Evolutionary conservation across 106 monocot genomes (phyloP).

Genomic region (Gastrodia elata): DNA sequence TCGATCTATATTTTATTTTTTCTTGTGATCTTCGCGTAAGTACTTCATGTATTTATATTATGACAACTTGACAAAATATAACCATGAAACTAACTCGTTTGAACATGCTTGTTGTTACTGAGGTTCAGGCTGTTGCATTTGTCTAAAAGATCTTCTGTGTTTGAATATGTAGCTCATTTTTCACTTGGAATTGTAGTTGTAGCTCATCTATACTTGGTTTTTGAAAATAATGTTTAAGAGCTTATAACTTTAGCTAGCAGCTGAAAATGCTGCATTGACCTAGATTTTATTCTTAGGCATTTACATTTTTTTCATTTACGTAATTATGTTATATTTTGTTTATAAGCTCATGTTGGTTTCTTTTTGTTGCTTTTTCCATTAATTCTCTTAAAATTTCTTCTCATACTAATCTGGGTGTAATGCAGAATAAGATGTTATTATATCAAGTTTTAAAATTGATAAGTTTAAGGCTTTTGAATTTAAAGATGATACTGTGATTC

Average conservation of each 20-base stretch:
- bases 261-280: background rate
- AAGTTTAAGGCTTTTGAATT: background rate
- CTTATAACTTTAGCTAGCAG: too few relatives aligned
- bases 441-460: background rate
- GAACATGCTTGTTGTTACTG: background rate
- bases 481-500: background rate
- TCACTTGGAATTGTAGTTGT: background rate
- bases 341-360: background rate
- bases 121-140: background rate
- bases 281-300: background rate
- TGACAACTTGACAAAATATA: background rate
- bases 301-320: background rate
- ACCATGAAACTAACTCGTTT: background rate
- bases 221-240: background rate
- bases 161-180: background rate
- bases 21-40: conserved; percentile 82
- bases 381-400: background rate
- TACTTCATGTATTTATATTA: background rate
- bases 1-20: conserved; percentile 88
- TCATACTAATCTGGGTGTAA: background rate
- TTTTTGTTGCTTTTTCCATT: background rate
- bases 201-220: background rate
- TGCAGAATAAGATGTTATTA: background rate
- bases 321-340: background rate
- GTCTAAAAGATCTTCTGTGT: background rate